Percentiles rank a stretch among this genome's conserved stretches.
Evolutionary conservation across 1,284 basidiomycete genomes (phyloP).

Genomic region (Austroboletus niveus): DNA sequence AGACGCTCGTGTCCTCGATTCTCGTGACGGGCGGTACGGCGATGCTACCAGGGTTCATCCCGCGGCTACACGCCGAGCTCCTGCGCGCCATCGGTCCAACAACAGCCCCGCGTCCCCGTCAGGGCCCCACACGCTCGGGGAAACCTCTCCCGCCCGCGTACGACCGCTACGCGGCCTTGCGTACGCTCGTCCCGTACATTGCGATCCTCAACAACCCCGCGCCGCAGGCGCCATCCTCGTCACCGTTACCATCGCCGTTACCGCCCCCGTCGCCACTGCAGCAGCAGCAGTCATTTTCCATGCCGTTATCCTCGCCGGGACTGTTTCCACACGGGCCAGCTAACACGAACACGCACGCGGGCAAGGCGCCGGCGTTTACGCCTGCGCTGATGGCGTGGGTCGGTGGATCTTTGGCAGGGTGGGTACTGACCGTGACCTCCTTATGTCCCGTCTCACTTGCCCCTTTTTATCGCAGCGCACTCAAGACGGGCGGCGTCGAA

Average conservation of each 20-base stretch:
- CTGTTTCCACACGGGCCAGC: too few relatives aligned
- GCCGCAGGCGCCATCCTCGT: constrained; percentile 33
- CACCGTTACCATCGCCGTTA: not conserved
- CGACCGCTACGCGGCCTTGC: constrained; percentile 71
- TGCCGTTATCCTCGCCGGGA: too few relatives aligned
- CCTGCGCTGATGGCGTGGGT: constrained; percentile 85
- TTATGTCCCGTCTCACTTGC: not conserved
- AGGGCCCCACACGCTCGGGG: constrained; percentile 37
- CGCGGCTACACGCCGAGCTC: constrained; percentile 78
- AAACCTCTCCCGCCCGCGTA: constrained; percentile 47
- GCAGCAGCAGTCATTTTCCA: too few relatives aligned
- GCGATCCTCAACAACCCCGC: constrained; percentile 84
- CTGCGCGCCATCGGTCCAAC: constrained; percentile 54
- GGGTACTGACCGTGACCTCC: not conserved
- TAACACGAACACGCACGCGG: constrained; percentile 41
- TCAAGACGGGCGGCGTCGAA: constrained; percentile 84
- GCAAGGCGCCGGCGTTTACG: constrained; percentile 82
- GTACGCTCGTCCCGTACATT: constrained; percentile 67
- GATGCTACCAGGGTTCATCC: constrained; percentile 90
- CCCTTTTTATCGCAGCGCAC: constrained; percentile 40
- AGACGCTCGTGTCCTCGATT: constrained; percentile 76
- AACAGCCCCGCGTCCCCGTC: constrained; percentile 26
- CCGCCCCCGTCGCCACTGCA: too few relatives aligned
- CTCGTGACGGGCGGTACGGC: constrained; percentile 87
- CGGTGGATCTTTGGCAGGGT: constrained; percentile 78